Percentiles rank a stretch among this genome's conserved stretches.
These are phyloP conservation scores for Vicia sativa DNA, from an alignment of 306 rosid genomes.

Conservation along the genomic window DNA sequence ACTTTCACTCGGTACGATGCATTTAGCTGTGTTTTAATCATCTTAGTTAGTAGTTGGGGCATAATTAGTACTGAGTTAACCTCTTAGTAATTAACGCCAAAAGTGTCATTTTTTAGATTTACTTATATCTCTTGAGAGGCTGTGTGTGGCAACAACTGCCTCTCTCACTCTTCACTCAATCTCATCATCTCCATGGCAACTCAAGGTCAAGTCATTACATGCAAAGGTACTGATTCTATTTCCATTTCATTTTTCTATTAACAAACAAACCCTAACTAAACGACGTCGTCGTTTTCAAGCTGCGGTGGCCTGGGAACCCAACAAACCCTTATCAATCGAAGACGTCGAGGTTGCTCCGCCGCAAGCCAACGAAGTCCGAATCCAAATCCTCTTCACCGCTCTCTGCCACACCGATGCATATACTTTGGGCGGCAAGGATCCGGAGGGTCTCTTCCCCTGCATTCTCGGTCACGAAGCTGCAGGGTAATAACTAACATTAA, in stretches of 20 bases:
- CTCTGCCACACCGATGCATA: conserved; percentile 98
- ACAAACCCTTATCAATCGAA: conserved; percentile 80
- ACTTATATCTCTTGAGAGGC: too few relatives aligned
- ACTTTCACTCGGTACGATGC: too few relatives aligned
- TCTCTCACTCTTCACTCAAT: neutral
- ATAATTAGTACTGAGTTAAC: too few relatives aligned
- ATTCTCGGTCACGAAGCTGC: conserved; percentile 99
- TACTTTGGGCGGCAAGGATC: conserved; percentile 90
- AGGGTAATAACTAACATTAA: conserved; percentile 51
- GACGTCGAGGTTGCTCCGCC: conserved; percentile 98
- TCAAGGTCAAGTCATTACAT: conserved; percentile 88
- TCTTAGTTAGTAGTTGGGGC: too few relatives aligned
- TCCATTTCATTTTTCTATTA: neutral
- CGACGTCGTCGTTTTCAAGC: conserved; percentile 48
- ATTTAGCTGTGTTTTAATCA: too few relatives aligned
- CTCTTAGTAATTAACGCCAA: too few relatives aligned
- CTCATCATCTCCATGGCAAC: conserved; percentile 62
- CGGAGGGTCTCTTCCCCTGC: conserved; percentile 97
- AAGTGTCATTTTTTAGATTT: too few relatives aligned
- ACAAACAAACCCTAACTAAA: conserved; percentile 7
- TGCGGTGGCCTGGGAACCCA: conserved; percentile 99
- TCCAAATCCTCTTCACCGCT: conserved; percentile 83
- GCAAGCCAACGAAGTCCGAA: conserved; percentile 86
- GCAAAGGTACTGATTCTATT: conserved; percentile 65
- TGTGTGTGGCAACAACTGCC: too few relatives aligned